Evolutionary conservation across 1,284 basidiomycete species (phyloP).

Genomic region (Blastosporella zonata): DNA sequence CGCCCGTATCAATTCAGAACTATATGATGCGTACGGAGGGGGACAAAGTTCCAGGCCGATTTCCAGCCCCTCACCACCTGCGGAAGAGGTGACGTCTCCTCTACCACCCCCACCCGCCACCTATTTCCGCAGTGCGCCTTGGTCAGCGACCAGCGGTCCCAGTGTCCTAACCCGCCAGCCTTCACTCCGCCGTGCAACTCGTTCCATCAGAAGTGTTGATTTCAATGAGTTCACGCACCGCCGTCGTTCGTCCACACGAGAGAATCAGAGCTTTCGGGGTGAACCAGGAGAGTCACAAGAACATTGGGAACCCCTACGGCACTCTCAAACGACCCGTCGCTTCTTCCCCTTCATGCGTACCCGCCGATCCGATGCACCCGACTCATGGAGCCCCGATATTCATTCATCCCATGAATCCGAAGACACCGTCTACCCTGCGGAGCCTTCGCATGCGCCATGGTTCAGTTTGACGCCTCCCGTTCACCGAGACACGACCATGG

Average conservation of each 20-base stretch:
- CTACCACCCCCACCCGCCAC: conserved; percentile 22
- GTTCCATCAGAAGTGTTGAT: conserved; percentile 50
- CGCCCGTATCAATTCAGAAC: conserved; percentile 49
- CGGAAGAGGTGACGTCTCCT: conserved; percentile 28
- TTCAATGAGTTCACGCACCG: conserved; percentile 66
- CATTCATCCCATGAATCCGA: conserved; percentile 16
- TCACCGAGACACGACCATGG: conserved; percentile 15
- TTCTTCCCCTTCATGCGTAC: conserved; percentile 43
- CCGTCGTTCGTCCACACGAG: conserved; percentile 45
- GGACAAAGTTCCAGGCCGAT: conserved; percentile 16
- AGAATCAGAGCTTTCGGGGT: conserved; percentile 23
- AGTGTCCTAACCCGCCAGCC: conserved; percentile 40
- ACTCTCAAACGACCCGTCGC: conserved; percentile 34
- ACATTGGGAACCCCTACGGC: conserved; percentile 23
- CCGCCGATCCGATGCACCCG: conserved; percentile 29
- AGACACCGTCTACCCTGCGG: conserved; percentile 20
- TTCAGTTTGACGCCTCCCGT: conserved; percentile 24
- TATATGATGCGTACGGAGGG: conserved; percentile 49
- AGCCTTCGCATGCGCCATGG: conserved; percentile 23
- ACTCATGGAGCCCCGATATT: conserved; percentile 22
- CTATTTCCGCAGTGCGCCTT: conserved; percentile 27
- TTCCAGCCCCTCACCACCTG: conserved; percentile 29
- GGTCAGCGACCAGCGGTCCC: conserved; percentile 28
- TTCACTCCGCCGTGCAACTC: conserved; percentile 45
- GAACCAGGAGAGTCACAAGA: conserved; percentile 30